Percentiles rank a stretch among this genome's conserved stretches.
Conservation (phyloP, 164 flowering plant species). For the Magnolia kwangsiensis region DNA sequence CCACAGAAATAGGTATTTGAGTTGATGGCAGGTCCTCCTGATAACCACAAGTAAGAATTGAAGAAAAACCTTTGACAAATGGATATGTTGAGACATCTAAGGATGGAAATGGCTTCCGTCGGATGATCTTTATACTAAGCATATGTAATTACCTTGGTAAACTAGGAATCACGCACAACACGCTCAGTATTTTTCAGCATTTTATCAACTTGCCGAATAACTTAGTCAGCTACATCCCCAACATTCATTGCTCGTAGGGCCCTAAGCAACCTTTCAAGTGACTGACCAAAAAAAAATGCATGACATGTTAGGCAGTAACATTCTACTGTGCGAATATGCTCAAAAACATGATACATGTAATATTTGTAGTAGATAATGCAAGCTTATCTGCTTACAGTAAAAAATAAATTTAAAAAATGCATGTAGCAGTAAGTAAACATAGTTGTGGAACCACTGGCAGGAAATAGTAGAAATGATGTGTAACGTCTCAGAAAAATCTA, state of each 20-base stretch:
- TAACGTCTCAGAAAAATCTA: too few relatives aligned
- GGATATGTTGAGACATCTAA: not conserved
- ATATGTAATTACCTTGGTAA: conserved; percentile 46
- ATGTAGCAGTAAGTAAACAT: too few relatives aligned
- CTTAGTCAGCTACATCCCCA: conserved; percentile 98
- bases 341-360: not conserved
- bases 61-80: conserved; percentile 9
- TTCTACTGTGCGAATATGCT: not conserved
- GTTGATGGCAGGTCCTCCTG: conserved; percentile 64
- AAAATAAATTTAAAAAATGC: too few relatives aligned
- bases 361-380: too few relatives aligned
- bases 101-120: not conserved
- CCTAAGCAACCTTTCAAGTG: conserved; percentile 77
- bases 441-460: too few relatives aligned
- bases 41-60: conserved; percentile 2
- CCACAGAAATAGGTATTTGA: conserved; percentile 38
- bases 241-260: conserved; percentile 86
- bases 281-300: conserved; percentile 40
- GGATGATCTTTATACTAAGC: conserved; percentile 1
- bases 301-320: not conserved
- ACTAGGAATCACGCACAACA: conserved; percentile 55
- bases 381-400: too few relatives aligned
- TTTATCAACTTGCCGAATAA: conserved; percentile 83
- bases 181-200: conserved; percentile 70
- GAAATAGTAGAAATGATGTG: too few relatives aligned